Evolutionary conservation across 768 basidiomycete species (phyloP).

Genomic region (Lentinus tigrinus): DNA sequence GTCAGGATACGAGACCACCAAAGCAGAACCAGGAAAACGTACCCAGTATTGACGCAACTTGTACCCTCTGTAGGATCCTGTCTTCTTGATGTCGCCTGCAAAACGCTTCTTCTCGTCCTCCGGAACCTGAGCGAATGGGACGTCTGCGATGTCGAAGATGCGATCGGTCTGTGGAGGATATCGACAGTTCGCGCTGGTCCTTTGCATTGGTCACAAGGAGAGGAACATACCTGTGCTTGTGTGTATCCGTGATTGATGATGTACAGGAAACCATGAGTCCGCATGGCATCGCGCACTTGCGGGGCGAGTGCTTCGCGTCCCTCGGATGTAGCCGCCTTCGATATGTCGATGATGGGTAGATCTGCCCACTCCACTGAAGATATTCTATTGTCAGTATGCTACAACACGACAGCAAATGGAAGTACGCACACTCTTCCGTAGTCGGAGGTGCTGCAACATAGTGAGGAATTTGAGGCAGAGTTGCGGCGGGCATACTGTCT

Average conservation of each 20-base stretch:
- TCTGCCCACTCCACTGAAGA: slow-evolving; percentile 36
- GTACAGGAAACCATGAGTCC: slow-evolving; percentile 44
- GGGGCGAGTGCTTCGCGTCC: slow-evolving; percentile 31
- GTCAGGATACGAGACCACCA: neutral
- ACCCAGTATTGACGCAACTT: slow-evolving; percentile 52
- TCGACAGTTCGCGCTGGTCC: too few relatives aligned
- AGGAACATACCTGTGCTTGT: slow-evolving; percentile 37
- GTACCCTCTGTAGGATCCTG: slow-evolving; percentile 51
- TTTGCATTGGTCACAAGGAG: too few relatives aligned
- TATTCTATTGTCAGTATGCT: neutral
- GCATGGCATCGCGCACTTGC: slow-evolving; percentile 33
- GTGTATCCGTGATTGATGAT: slow-evolving; percentile 49
- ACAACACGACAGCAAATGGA: neutral
- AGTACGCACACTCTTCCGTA: slow-evolving; percentile 1
- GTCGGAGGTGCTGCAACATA: slow-evolving; percentile 27
- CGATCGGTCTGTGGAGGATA: slow-evolving; percentile 38
- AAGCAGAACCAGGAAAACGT: neutral
- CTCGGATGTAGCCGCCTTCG: slow-evolving; percentile 31
- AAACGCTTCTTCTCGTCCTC: slow-evolving; percentile 45
- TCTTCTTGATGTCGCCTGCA: slow-evolving; percentile 38
- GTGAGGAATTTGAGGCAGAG: slow-evolving; percentile 18
- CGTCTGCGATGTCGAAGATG: slow-evolving; percentile 47
- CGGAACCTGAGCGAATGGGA: slow-evolving; percentile 39
- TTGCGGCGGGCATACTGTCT: slow-evolving; percentile 13
- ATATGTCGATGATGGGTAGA: slow-evolving; percentile 33